Evolutionary conservation across 805 yeast genomes (phyloP).

Genomic region (Candida loeiensis): DNA sequence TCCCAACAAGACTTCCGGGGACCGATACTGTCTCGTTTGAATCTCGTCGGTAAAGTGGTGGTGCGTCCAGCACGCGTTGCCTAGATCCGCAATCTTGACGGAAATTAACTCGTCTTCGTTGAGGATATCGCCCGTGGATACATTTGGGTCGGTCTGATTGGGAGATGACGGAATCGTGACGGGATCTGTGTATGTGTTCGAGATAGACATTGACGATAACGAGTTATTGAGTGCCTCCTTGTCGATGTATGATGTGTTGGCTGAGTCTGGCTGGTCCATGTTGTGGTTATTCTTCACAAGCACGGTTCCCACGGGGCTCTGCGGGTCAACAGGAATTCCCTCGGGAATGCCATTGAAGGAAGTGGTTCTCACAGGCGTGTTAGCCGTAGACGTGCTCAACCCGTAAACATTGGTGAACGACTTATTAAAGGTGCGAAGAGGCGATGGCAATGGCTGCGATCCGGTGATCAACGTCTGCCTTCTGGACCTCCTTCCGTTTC

Average conservation of each 20-base stretch:
- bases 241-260: conserved; percentile 7
- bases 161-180: conserved; percentile 13
- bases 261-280: conserved; percentile 6
- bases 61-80: conserved; percentile 64
- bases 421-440: conserved; percentile 58
- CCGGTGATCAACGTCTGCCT: conserved; percentile 80
- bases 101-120: conserved; percentile 20
- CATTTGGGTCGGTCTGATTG: conserved; percentile 3
- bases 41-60: conserved; percentile 66
- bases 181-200: conserved; percentile 19
- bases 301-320: conserved; percentile 8
- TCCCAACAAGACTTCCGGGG: conserved; percentile 61
- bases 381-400: conserved; percentile 35
- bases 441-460: conserved; percentile 90
- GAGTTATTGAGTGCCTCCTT: conserved; percentile 34
- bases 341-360: conserved; percentile 11
- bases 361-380: conserved; percentile 32
- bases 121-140: conserved; percentile 14
- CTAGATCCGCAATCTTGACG: conserved; percentile 66
- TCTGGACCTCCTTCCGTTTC: conserved; percentile 54
- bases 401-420: conserved; percentile 37
- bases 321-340: conserved; percentile 1
- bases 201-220: conserved; percentile 42
- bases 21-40: conserved; percentile 64
- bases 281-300: conserved; percentile 10